Percentiles rank a stretch among this genome's conserved stretches.
phyloP scores from a whole-genome alignment of 1,284 basidiomycete genomes.

The Inonotus hispidus region DNA sequence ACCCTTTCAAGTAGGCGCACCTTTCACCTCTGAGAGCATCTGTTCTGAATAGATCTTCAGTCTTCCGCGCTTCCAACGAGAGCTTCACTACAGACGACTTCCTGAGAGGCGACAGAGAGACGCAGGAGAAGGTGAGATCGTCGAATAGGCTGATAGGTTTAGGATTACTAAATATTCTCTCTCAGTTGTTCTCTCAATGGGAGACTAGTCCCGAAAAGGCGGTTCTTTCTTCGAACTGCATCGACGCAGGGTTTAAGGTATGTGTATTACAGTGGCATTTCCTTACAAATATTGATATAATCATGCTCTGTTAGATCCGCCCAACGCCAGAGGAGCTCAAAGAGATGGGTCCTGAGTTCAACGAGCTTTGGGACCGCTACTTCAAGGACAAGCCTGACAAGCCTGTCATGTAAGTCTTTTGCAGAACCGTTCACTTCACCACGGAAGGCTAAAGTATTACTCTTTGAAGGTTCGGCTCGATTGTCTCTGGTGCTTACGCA shows the following conservation, averaged over 20 bases:
- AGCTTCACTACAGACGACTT: slow-evolving; percentile 60
- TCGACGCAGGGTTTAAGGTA: slow-evolving; percentile 71
- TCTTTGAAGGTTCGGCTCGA: slow-evolving; percentile 50
- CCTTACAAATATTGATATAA: neutral
- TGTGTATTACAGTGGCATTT: neutral
- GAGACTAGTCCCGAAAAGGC: slow-evolving; percentile 65
- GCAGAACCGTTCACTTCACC: neutral
- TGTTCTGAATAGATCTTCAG: slow-evolving; percentile 30
- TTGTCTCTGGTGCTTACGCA: slow-evolving; percentile 63
- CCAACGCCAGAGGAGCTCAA: slow-evolving; percentile 63
- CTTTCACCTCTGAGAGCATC: neutral
- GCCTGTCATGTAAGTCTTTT: slow-evolving; percentile 50
- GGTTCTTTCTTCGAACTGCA: slow-evolving; percentile 59
- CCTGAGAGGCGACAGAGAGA: slow-evolving; percentile 58
- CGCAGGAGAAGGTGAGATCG: slow-evolving; percentile 41
- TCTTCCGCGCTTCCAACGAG: slow-evolving; percentile 65
- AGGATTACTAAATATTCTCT: neutral
- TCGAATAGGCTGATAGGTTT: neutral
- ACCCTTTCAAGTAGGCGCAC: slow-evolving; percentile 48
- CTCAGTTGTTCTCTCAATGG: slow-evolving; percentile 58
- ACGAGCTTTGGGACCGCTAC: slow-evolving; percentile 58
- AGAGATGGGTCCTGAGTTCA: slow-evolving; percentile 74
- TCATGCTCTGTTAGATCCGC: slow-evolving; percentile 40
- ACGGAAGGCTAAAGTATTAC: neutral
- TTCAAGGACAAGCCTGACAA: slow-evolving; percentile 76